Percentiles rank a stretch among this genome's conserved stretches.
These are phyloP conservation scores for Alternaria triticina DNA, from an alignment of 2,329 filamentous ascomycete genomes.

Conservation along the genomic window DNA sequence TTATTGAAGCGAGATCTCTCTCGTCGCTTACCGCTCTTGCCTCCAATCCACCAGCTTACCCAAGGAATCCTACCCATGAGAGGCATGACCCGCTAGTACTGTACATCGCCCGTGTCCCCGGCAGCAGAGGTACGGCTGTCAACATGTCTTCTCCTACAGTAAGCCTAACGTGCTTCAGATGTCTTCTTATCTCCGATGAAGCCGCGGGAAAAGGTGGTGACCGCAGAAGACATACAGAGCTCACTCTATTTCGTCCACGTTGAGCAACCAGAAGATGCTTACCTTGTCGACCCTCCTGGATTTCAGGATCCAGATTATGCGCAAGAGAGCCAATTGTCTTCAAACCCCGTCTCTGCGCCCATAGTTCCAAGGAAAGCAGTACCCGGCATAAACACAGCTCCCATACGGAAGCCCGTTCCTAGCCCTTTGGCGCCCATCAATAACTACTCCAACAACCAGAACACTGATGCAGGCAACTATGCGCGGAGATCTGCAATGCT, in stretches of 20 bases:
- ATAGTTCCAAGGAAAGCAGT: conserved; percentile 43
- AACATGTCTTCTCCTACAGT: background rate
- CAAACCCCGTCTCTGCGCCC: conserved; percentile 20
- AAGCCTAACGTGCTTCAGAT: conserved; percentile 61
- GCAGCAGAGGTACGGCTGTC: conserved; percentile 73
- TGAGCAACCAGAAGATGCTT: conserved; percentile 63
- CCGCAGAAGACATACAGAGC: conserved; percentile 81
- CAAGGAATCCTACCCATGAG: conserved; percentile 74
- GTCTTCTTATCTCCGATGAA: conserved; percentile 91
- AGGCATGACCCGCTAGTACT: conserved; percentile 76
- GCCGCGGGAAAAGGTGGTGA: conserved; percentile 86
- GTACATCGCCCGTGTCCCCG: conserved; percentile 93
- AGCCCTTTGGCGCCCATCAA: conserved; percentile 34
- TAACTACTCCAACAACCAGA: conserved; percentile 37
- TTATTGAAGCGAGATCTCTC: conserved; percentile 82
- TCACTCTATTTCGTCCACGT: conserved; percentile 93
- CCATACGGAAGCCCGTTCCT: conserved; percentile 36
- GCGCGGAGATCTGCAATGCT: conserved; percentile 22
- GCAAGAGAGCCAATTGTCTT: conserved; percentile 9
- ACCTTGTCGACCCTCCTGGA: conserved; percentile 36
- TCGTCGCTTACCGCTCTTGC: conserved; percentile 80
- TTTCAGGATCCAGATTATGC: conserved; percentile 19
- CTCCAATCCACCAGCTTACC: conserved; percentile 84
- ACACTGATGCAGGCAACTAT: conserved; percentile 29
- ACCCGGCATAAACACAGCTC: conserved; percentile 14